Evolutionary conservation across 2,329 filamentous ascomycete species (phyloP), one percentile per base, ranked within the genome.

Genomic region (Ceratocystis cacaofunesta): DNA sequence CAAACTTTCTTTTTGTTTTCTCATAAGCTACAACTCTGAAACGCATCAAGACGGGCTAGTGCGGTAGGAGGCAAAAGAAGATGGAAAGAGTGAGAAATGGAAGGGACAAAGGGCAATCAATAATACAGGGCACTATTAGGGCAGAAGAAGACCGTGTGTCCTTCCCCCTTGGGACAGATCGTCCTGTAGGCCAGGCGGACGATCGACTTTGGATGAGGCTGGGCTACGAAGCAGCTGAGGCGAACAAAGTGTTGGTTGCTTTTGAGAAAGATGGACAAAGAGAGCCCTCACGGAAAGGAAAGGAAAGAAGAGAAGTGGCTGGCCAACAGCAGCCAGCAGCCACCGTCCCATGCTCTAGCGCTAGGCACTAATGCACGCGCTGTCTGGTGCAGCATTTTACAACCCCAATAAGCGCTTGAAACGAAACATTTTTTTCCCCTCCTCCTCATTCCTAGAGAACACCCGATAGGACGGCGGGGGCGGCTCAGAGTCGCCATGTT

Each of bases 1-100:
- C 52, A 58, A 58, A 58, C 28, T n/a, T 30, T 58, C 17, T 57
- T 30, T 58, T 58, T 58, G 25, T 17, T 32, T 58, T 58, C 52
- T 58, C 25, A 58, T 7, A 32, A 32, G 32, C 28, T 58, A 25
- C 17, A 19, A 10, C n/a, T 36, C 52, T 58, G 52, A 58, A 58
- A 58, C 52, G 52, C 12, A 32, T 17, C 7, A 58, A 30, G 15
- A 19, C 17, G 52, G 6, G 8, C 6, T 52, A 41, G 46, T 50
- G 46, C 22, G n/a, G n/a, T 50, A n/a, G 17, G 46, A 19, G 46
- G 46, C 46, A 50, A 50, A 50, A 50, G 22, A 5, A 50, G 8
- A 41, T 41, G 36, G 36, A 3, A 41, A 41, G 10, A 41, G 36
- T 41, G 8, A 41, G 10, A 41, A 41, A 3, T 41, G 36, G 36